Base-by-base conservation (phyloP, 2,329 filamentous ascomycete species). In the Nemania serpens region DNA sequence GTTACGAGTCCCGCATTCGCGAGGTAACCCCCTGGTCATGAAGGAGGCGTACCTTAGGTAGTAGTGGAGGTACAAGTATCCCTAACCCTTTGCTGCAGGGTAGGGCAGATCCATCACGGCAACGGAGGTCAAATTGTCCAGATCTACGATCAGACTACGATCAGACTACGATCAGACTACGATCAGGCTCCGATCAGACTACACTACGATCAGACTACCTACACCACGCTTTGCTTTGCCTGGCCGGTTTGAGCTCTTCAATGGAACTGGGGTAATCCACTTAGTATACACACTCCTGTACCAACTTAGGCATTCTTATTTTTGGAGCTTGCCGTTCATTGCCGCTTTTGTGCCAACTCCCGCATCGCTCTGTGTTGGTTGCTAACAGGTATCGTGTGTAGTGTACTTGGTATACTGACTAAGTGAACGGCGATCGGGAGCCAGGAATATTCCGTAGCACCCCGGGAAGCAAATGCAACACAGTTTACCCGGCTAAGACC, bases 91-190 rank as follows among this genome's bases (percentile, higher is more conserved):
- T 50, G 36, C 60, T 62, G 61, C 61, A 56, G 62, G 59, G 56
- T 47, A 64, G 62, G 59, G 56, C 51, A 64, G 62, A 64, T 64
- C 55, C 58, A 58, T 55, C 43, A 55, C 50, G 47, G 42, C 45
- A 61, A 51, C 57, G 57, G 50, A 58, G 43, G 45, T 55, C 41
- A 50, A 34, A 29, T 55, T 46, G 12, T 41, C 46, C 42, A 34
- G 45, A 55, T 62, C 51, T 54, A 39, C 45, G 47, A 49, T 49
- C 45, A 47, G 45, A 13, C 42, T 47, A 47, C 37, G 22, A 47
- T 55, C 45, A 47, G 45, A 25, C 42, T 47, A 55, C 37, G 22
- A 47, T 55, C 25, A 29, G 25, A 29, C 25, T 29, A 3, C 25
- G 25, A 29, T 29, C 25, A 29, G 25, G 7, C 25, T 29, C 3